phyloP scores from a whole-genome alignment of 2,329 filamentous ascomycete genomes.

The Fusarium pseudocircinatum region DNA sequence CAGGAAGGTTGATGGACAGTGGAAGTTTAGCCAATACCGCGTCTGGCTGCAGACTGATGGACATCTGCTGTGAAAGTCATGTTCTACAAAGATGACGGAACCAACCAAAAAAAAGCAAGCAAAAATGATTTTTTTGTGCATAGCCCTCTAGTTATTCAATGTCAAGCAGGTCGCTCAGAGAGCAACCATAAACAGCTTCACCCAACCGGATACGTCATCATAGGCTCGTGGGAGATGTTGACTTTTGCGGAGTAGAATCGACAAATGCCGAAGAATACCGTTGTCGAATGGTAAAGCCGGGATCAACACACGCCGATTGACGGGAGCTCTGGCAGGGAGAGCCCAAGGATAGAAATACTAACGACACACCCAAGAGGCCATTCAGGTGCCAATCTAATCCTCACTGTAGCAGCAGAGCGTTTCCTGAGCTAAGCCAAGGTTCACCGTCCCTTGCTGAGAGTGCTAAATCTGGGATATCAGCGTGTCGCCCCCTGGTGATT shows the following conservation, averaged over 20 bases:
- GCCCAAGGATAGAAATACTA: neutral
- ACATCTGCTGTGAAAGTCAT: constrained; percentile 14
- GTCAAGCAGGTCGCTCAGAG: neutral
- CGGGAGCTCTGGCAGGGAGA: constrained; percentile 24
- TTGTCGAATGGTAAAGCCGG: constrained; percentile 32
- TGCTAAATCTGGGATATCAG: constrained; percentile 31
- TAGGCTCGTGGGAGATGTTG: constrained; percentile 17
- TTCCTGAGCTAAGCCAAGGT: constrained; percentile 19
- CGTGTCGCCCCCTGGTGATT: constrained; percentile 28
- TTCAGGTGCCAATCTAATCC: neutral
- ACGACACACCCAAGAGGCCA: constrained; percentile 17
- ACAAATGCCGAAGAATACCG: constrained; percentile 25
- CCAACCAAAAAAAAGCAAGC: neutral
- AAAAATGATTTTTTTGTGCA: constrained; percentile 21
- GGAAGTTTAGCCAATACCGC: constrained; percentile 48
- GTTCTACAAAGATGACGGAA: neutral
- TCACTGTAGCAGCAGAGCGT: constrained; percentile 3
- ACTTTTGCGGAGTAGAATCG: constrained; percentile 19
- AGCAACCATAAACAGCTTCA: neutral
- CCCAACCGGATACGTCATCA: constrained; percentile 32
- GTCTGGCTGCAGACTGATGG: constrained; percentile 47
- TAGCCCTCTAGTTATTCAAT: constrained; percentile 18
- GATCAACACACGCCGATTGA: constrained; percentile 35
- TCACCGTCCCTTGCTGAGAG: constrained; percentile 32
- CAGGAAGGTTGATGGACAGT: constrained; percentile 43